These are phyloP conservation scores for Phytopythium cucurbitacearum DNA, from an alignment of 352 stramenopile genomes.

Conservation along the genomic window DNA sequence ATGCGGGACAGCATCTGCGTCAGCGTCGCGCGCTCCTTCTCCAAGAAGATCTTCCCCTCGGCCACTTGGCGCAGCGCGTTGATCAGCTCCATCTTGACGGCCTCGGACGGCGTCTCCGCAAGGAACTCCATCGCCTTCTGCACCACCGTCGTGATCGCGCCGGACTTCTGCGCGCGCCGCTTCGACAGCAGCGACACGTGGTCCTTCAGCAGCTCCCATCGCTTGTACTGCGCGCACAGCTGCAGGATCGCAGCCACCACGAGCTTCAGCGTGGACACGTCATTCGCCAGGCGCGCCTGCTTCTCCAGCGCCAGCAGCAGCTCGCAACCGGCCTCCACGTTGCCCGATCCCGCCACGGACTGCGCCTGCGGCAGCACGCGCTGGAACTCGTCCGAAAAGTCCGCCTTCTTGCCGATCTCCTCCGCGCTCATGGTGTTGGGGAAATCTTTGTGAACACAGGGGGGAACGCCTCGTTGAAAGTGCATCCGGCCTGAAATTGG, in stretches of 20 bases:
- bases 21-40: constrained; percentile 93
- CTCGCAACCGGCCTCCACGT: constrained; percentile 80
- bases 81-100: constrained; percentile 92
- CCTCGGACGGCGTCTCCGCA: constrained; percentile 64
- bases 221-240: constrained; percentile 80
- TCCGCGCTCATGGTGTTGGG: constrained; percentile 48
- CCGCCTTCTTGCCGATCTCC: constrained; percentile 80
- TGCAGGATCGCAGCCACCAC: constrained; percentile 68
- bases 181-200: constrained; percentile 86
- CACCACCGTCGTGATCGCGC: constrained; percentile 82
- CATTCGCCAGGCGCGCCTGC: constrained; percentile 72
- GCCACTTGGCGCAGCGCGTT: constrained; percentile 91
- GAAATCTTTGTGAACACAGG: constrained; percentile 22
- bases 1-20: constrained; percentile 91
- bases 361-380: constrained; percentile 63
- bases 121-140: constrained; percentile 84
- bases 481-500: no score
- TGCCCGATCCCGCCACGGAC: constrained; percentile 54
- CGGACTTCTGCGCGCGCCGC: constrained; percentile 85
- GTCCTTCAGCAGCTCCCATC: constrained; percentile 88
- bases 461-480: neutral
- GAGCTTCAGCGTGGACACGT: constrained; percentile 83
- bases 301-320: constrained; percentile 86
- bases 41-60: constrained; percentile 97
- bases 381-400: constrained; percentile 61